Evolutionary conservation across 2,329 filamentous ascomycete species (phyloP).

Genomic region (Thielaviopsis euricoi): DNA sequence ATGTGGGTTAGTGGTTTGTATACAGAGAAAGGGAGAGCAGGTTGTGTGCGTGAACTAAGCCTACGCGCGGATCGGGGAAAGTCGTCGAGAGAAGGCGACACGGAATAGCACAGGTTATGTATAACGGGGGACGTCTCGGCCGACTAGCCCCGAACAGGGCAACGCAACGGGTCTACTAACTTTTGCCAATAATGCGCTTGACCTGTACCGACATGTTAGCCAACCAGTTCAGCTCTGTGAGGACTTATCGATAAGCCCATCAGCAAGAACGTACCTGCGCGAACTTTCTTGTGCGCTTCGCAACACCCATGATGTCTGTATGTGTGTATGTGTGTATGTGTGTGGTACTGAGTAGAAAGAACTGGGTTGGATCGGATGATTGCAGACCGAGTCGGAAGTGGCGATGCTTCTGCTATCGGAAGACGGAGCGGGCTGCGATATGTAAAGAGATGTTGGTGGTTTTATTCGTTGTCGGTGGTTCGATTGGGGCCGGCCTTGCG

Average conservation of each 20-base stretch:
- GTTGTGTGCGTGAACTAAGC: no score
- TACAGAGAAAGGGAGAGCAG: no score
- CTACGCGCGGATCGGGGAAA: no score
- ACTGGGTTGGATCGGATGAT: no score
- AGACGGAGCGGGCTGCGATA: background rate
- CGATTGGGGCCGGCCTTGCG: background rate
- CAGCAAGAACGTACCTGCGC: constrained; percentile 33
- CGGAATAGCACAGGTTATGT: no score
- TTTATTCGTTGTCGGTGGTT: background rate
- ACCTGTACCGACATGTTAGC: constrained; percentile 26
- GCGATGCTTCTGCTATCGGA: background rate
- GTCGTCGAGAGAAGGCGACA: no score
- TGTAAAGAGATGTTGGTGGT: background rate
- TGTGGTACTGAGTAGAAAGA: background rate
- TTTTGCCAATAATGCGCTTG: constrained; percentile 68
- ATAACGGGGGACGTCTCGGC: no score
- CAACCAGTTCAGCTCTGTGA: constrained; percentile 12
- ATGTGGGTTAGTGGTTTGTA: no score
- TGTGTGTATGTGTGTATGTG: background rate
- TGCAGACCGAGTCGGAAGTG: background rate
- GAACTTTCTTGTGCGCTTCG: constrained; percentile 87
- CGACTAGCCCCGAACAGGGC: no score
- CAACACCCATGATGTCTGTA: constrained; percentile 53
- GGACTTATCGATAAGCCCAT: constrained; percentile 12
- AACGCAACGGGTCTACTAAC: constrained; percentile 4